A percentile compares a stretch with the other conserved stretches of the same genome.
Conservation (phyloP, 176 grass and related monocot species). For the Carex kokanica region DNA sequence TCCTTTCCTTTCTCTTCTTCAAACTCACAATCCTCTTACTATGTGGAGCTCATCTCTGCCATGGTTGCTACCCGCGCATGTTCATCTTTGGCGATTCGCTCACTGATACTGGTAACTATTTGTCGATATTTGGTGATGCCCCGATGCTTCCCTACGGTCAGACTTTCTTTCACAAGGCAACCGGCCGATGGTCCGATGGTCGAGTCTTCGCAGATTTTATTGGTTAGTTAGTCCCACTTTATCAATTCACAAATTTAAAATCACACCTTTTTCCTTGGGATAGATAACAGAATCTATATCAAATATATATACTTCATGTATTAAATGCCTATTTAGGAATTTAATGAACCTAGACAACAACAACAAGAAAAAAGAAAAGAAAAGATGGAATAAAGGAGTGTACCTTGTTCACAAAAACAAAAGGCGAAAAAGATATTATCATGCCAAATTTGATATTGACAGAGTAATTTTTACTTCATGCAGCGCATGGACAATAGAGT, state of each 20-base stretch:
- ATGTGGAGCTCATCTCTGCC: neutral
- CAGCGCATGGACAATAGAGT: no score
- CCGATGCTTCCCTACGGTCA: slow-evolving; percentile 21
- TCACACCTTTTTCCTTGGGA: neutral
- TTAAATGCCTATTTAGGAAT: neutral
- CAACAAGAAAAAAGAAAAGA: neutral
- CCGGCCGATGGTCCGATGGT: slow-evolving; percentile 26
- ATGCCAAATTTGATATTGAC: neutral
- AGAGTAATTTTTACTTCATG: no score
- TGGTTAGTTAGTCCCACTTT: neutral
- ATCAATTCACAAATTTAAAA: neutral
- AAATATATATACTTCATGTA: neutral
- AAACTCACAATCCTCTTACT: neutral
- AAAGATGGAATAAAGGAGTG: neutral
- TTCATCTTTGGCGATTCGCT: slow-evolving; percentile 62
- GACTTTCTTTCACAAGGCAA: slow-evolving; percentile 16
- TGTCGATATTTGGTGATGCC: neutral
- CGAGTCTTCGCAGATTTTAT: slow-evolving; percentile 18
- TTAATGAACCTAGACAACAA: neutral
- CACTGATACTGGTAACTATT: slow-evolving; percentile 48
- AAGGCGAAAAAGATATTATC: neutral
- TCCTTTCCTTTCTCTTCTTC: neutral
- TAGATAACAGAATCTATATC: neutral
- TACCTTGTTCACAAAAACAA: neutral
- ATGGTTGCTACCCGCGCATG: slow-evolving; percentile 52